phyloP scores from a whole-genome alignment of 331 rosid species.

The Saraca asoca region DNA sequence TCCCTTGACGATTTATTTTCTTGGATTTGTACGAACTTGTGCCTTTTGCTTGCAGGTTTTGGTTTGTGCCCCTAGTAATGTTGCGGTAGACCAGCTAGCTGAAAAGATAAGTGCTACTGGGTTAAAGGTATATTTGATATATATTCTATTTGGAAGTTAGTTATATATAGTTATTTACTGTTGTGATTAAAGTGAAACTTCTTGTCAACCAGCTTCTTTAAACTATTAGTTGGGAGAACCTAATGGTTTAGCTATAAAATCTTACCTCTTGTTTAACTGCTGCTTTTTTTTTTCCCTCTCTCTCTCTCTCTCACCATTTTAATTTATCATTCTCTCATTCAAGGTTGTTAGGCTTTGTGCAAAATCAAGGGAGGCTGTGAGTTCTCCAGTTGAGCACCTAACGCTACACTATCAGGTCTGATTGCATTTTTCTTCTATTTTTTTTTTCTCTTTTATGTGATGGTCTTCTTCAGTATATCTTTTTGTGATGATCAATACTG shows the following conservation, averaged over 20 bases:
- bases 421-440: background rate
- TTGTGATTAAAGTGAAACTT: too few species aligned
- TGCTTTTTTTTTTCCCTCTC: too few species aligned
- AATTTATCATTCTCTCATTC: constrained; percentile 27
- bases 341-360: constrained; percentile 98
- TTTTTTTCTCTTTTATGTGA: too few species aligned
- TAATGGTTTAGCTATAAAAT: background rate
- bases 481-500: background rate
- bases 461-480: too few species aligned
- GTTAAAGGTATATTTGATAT: constrained; percentile 62
- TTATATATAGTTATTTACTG: background rate
- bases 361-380: constrained; percentile 98
- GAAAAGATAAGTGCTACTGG: constrained; percentile 99
- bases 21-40: background rate
- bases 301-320: background rate
- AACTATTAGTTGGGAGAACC: background rate
- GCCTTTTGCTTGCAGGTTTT: constrained; percentile 61
- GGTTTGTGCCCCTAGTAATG: constrained; percentile 99
- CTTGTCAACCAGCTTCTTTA: background rate
- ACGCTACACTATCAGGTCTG: constrained; percentile 97
- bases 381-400: constrained; percentile 98
- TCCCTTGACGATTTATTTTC: background rate
- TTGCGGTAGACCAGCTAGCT: constrained; percentile 96
- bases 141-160: constrained; percentile 24
- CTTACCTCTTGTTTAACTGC: background rate